Evolutionary conservation across 2,329 filamentous ascomycete genomes (phyloP).

Genomic region (Sporothrix pallida): DNA sequence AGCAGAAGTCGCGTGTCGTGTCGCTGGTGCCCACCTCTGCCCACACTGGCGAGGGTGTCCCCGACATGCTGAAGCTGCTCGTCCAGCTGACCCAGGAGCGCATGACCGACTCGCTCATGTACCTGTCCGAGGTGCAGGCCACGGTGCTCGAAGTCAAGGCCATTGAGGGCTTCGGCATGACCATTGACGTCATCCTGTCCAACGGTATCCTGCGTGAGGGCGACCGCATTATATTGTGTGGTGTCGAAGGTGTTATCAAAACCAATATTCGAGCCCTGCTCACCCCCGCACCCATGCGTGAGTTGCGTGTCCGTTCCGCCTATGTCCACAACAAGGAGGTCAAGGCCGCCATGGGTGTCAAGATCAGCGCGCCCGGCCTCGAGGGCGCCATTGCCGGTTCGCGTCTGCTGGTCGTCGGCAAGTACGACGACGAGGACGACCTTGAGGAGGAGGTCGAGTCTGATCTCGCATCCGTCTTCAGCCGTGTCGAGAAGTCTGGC

Average conservation of each 20-base stretch:
- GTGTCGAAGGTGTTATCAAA: conserved; percentile 92
- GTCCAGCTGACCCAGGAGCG: conserved; percentile 91
- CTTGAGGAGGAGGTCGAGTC: conserved; percentile 95
- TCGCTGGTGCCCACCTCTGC: conserved; percentile 98
- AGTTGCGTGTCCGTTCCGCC: conserved; percentile 90
- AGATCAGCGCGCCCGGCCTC: conserved; percentile 95
- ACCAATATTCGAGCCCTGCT: conserved; percentile 95
- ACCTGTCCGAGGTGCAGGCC: conserved; percentile 95
- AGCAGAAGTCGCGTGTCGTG: conserved; percentile 91
- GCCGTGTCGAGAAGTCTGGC: conserved; percentile 87
- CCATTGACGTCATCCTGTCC: conserved; percentile 94
- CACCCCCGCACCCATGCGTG: conserved; percentile 90
- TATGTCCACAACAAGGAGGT: conserved; percentile 99
- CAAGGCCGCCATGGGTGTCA: conserved; percentile 97
- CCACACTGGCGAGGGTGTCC: conserved; percentile 98
- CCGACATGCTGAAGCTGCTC: conserved; percentile 97
- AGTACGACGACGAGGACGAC: conserved; percentile 95
- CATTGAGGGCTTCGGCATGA: conserved; percentile 98
- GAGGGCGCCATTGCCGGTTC: conserved; percentile 97
- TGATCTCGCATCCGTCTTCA: conserved; percentile 89
- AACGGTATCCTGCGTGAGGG: conserved; percentile 95
- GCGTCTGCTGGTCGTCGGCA: conserved; percentile 88
- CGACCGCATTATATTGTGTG: conserved; percentile 92
- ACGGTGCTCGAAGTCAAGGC: conserved; percentile 99
- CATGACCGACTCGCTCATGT: conserved; percentile 98